Percentiles rank a stretch among this genome's conserved stretches.
These are phyloP conservation scores for Xylaria sp. DNA, from an alignment of 2,329 filamentous ascomycete species.

Conservation along the genomic window DNA sequence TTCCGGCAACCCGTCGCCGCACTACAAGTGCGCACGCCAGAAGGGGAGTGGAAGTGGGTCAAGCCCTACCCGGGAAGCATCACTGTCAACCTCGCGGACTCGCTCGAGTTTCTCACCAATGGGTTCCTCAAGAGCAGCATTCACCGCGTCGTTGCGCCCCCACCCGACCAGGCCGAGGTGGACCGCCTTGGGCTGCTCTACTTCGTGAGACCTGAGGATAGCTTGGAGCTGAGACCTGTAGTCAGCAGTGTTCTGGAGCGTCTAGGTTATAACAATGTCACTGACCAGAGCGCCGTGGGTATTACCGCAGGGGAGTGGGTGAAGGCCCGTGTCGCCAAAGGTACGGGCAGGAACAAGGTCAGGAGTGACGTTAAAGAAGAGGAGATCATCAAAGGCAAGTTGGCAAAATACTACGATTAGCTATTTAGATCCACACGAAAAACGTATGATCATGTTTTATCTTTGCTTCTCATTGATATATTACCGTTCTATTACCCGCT, in stretches of 20 bases:
- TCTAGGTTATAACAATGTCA: constrained; percentile 40
- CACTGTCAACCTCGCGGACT: constrained; percentile 58
- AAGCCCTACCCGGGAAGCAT: constrained; percentile 55
- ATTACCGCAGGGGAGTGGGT: constrained; percentile 46
- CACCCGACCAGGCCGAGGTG: constrained; percentile 50
- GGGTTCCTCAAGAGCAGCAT: constrained; percentile 53
- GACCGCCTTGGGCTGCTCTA: constrained; percentile 56
- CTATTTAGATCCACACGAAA: not conserved
- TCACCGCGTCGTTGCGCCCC: constrained; percentile 51
- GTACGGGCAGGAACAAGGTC: constrained; percentile 23
- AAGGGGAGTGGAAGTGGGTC: constrained; percentile 57
- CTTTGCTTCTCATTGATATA: too few species aligned
- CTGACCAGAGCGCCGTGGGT: constrained; percentile 34
- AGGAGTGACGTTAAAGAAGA: constrained; percentile 39
- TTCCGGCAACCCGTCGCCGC: constrained; percentile 64
- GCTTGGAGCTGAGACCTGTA: constrained; percentile 41
- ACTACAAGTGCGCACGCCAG: constrained; percentile 55
- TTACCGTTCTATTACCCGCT: too few species aligned
- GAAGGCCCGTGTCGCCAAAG: constrained; percentile 41
- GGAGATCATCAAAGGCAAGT: constrained; percentile 42
- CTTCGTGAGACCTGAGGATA: constrained; percentile 46
- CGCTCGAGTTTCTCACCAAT: constrained; percentile 54
- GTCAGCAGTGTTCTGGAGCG: constrained; percentile 42
- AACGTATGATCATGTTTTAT: not conserved
- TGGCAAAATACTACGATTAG: constrained; percentile 44